These are phyloP conservation scores for Solanum commersonii DNA, from an alignment of 257 asterid species.

Conservation along the genomic window DNA sequence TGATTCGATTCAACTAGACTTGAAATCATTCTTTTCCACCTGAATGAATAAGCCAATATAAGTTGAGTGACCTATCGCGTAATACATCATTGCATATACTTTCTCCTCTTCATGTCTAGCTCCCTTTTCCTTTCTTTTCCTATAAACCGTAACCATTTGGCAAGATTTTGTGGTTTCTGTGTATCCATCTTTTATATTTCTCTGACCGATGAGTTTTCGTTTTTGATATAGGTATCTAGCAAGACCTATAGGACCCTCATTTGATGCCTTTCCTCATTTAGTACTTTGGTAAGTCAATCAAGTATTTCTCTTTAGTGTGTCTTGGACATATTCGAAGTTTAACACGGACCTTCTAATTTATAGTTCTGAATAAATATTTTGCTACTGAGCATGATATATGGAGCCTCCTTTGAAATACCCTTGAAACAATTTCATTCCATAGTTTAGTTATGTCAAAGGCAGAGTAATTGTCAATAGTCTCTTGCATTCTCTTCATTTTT, in stretches of 20 bases:
- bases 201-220: constrained; percentile 56
- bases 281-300: constrained; percentile 54
- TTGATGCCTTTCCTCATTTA: constrained; percentile 51
- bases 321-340: constrained; percentile 5
- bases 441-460: neutral
- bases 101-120: neutral
- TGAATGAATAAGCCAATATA: neutral
- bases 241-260: constrained; percentile 50
- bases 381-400: neutral
- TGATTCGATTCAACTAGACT: neutral
- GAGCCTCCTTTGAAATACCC: neutral
- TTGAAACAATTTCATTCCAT: neutral
- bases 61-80: neutral
- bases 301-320: constrained; percentile 8
- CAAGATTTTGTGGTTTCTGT: neutral
- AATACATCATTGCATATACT: neutral
- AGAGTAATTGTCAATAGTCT: neutral
- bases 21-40: neutral
- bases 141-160: neutral
- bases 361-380: neutral
- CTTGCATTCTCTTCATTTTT: constrained; percentile 8
- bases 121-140: neutral
- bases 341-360: constrained; percentile 1
- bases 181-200: neutral
- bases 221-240: constrained; percentile 94